Evolutionary conservation across 2,329 filamentous ascomycete species (phyloP).

Genomic region (Seiridium unicorne): DNA sequence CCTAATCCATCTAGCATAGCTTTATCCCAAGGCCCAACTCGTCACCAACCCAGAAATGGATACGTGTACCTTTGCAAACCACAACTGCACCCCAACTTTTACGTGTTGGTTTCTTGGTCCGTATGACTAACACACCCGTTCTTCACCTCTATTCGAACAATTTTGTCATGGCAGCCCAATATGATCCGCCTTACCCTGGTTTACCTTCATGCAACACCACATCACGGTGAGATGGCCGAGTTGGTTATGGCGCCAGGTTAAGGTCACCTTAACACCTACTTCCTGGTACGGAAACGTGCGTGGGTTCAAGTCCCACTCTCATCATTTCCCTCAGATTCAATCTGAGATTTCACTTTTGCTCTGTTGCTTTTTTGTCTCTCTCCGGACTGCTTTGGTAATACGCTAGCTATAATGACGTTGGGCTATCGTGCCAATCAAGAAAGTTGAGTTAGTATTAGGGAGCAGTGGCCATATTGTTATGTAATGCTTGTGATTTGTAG

Average conservation of each 20-base stretch:
- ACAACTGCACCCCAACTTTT: background rate
- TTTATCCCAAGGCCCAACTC: background rate
- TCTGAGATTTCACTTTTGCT: background rate
- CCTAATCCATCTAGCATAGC: too few species aligned
- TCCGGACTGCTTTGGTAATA: background rate
- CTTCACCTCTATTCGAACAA: background rate
- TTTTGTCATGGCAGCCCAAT: background rate
- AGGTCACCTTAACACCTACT: constrained; percentile 5
- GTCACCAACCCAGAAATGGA: background rate
- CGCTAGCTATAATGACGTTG: background rate
- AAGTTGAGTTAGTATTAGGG: background rate
- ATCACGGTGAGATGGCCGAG: constrained; percentile 1
- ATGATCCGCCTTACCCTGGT: too few species aligned
- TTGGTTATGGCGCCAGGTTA: constrained; percentile 6
- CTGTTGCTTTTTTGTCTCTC: background rate
- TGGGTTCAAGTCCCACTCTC: constrained; percentile 6
- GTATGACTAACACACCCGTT: background rate
- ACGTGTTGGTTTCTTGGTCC: background rate
- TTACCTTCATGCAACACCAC: background rate
- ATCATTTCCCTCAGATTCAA: constrained; percentile 1
- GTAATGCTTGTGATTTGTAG: too few species aligned
- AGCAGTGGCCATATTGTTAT: background rate
- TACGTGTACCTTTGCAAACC: background rate
- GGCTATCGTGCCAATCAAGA: background rate
- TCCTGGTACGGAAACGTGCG: constrained; percentile 5